These are phyloP conservation scores for Papiliotrema flavescens DNA, from an alignment of 1,284 basidiomycete species.

Conservation along the genomic window DNA sequence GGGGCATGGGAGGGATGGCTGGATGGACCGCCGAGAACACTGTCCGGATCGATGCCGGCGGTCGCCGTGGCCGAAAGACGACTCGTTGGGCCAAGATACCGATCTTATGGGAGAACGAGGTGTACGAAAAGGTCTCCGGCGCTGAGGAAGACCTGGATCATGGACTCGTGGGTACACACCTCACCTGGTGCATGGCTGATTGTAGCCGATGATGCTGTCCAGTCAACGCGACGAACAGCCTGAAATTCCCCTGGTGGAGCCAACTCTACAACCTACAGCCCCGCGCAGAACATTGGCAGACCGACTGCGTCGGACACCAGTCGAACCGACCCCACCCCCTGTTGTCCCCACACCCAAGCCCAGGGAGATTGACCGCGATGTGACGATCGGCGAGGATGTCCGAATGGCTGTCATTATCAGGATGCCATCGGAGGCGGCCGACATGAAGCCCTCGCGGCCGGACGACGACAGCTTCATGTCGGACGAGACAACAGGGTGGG, in stretches of 20 bases:
- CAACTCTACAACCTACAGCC: no score
- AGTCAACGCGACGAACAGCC: no score
- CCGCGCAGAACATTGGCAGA: no score
- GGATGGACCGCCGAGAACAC: constrained; percentile 18
- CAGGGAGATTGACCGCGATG: constrained; percentile 9
- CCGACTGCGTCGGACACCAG: no score
- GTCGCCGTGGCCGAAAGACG: background rate
- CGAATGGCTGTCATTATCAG: constrained; percentile 34
- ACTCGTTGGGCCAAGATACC: constrained; percentile 26
- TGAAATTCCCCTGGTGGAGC: no score
- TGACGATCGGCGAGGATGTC: constrained; percentile 26
- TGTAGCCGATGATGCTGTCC: no score
- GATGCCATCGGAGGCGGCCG: constrained; percentile 25
- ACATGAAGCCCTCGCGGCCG: background rate
- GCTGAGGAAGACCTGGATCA: no score
- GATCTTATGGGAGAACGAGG: constrained; percentile 19
- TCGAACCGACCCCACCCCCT: background rate
- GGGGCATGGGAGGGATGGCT: constrained; percentile 25
- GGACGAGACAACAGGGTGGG: constrained; percentile 36
- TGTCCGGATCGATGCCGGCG: constrained; percentile 8
- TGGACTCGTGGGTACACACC: no score
- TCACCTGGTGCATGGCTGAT: no score
- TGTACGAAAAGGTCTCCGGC: background rate
- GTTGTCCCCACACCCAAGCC: background rate
- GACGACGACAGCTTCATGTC: constrained; percentile 12